Percentiles rank a stretch among this genome's conserved stretches.
These are phyloP conservation scores for Aspergillus cejpii DNA, from an alignment of 2,329 filamentous ascomycete genomes.

Conservation along the genomic window DNA sequence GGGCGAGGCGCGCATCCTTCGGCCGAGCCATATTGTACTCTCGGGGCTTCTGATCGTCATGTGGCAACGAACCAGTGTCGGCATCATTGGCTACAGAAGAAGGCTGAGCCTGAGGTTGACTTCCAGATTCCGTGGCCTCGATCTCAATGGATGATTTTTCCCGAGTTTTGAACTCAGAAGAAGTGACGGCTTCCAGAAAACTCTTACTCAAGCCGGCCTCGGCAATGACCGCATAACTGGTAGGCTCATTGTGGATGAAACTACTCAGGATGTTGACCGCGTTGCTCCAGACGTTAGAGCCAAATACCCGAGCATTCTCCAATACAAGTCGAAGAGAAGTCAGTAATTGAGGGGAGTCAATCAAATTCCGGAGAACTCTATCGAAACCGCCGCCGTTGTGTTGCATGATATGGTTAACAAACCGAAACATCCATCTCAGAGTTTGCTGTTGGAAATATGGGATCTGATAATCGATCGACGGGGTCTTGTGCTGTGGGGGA, in stretches of 20 bases:
- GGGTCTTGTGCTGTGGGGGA: slow-evolving; percentile 63
- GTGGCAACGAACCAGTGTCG: slow-evolving; percentile 18
- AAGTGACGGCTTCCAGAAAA: slow-evolving; percentile 72
- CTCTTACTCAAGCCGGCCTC: slow-evolving; percentile 86
- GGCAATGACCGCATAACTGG: slow-evolving; percentile 90
- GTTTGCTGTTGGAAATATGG: slow-evolving; percentile 91
- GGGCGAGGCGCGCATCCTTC: slow-evolving; percentile 43
- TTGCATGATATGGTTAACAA: slow-evolving; percentile 91
- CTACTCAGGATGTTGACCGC: slow-evolving; percentile 85
- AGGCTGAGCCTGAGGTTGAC: slow-evolving; percentile 32
- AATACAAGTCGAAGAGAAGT: slow-evolving; percentile 73
- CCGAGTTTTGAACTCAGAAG: slow-evolving; percentile 33
- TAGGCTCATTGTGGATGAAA: slow-evolving; percentile 98
- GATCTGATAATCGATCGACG: slow-evolving; percentile 84
- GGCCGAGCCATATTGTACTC: slow-evolving; percentile 30
- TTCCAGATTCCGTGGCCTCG: slow-evolving; percentile 18
- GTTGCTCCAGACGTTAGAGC: slow-evolving; percentile 92
- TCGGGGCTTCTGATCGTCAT: slow-evolving; percentile 19
- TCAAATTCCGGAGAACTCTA: slow-evolving; percentile 81
- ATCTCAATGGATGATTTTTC: slow-evolving; percentile 28
- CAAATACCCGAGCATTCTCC: slow-evolving; percentile 70
- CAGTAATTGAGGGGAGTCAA: slow-evolving; percentile 83
- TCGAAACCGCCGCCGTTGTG: slow-evolving; percentile 78
- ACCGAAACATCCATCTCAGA: slow-evolving; percentile 88
- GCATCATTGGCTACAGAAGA: slow-evolving; percentile 33